These are phyloP conservation scores for Cytospora chrysosperma DNA, from an alignment of 2,329 filamentous ascomycete genomes.

Conservation along the genomic window DNA sequence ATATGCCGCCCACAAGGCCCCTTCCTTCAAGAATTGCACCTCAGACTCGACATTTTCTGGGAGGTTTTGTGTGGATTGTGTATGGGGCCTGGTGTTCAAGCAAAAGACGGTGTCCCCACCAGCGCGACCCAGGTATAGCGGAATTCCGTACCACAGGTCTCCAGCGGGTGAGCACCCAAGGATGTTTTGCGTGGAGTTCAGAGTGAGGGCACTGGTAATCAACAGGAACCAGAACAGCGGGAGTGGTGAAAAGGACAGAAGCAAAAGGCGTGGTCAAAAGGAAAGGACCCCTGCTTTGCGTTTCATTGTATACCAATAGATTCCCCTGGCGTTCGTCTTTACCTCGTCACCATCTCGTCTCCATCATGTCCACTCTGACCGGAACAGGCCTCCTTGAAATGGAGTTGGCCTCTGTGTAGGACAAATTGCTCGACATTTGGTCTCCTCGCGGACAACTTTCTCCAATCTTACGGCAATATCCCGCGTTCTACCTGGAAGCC, in stretches of 20 bases:
- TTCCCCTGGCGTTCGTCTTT: constrained; percentile 21
- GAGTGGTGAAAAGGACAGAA: background rate
- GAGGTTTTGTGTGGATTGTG: background rate
- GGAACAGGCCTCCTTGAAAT: no score
- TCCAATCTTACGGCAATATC: background rate
- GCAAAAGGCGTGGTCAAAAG: constrained; percentile 15
- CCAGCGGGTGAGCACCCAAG: background rate
- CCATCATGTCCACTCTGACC: background rate
- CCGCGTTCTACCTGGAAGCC: background rate
- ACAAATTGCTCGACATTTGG: background rate
- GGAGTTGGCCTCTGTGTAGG: background rate
- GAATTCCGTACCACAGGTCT: background rate
- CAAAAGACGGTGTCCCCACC: background rate
- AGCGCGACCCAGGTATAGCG: constrained; percentile 1
- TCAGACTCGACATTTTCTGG: background rate
- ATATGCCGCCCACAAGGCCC: background rate
- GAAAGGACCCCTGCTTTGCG: constrained; percentile 9
- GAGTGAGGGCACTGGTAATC: background rate
- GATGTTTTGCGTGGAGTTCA: background rate
- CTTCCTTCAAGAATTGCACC: background rate
- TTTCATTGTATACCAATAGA: constrained; percentile 17
- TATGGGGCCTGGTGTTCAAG: background rate
- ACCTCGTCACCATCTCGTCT: constrained; percentile 1
- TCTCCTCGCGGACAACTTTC: background rate
- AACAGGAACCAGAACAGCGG: constrained; percentile 1